Percentiles rank a stretch among this genome's conserved stretches.
Evolutionary conservation across 768 basidiomycete species (phyloP).

Genomic region (Panaeolus papilionaceus): DNA sequence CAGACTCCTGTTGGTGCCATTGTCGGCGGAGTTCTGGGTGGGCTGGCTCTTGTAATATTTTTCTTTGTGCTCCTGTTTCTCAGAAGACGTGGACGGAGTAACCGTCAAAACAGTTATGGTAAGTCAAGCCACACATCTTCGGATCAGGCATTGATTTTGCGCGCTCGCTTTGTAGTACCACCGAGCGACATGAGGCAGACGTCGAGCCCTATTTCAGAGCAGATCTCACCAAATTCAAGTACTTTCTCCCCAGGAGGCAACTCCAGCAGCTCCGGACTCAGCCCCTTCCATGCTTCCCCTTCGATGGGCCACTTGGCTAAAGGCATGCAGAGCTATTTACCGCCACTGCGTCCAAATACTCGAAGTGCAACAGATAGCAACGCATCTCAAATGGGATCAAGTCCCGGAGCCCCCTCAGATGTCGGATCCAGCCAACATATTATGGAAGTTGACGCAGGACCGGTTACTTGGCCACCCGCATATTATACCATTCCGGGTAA

Average conservation of each 20-base stretch:
- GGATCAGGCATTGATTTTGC: neutral
- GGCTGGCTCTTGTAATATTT: slow-evolving; percentile 2
- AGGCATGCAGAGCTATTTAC: neutral
- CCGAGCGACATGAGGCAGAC: neutral
- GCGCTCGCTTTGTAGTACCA: neutral
- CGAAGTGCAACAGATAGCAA: neutral
- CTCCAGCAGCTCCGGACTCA: neutral
- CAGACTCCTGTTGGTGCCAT: slow-evolving; percentile 1
- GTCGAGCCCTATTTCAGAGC: neutral
- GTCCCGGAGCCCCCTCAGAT: neutral
- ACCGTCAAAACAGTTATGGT: neutral
- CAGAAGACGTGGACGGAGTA: neutral
- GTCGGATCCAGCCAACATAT: neutral
- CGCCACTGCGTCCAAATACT: no score
- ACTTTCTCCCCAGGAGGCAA: neutral
- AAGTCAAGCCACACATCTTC: neutral
- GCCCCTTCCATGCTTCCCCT: neutral
- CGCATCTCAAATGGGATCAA: neutral
- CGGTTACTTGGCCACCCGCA: neutral
- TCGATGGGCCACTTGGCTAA: neutral
- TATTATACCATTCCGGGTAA: neutral
- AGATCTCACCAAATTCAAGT: neutral
- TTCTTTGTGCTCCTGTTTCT: neutral
- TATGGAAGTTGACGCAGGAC: neutral
- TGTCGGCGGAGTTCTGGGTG: slow-evolving; percentile 17